Conservation (phyloP, 805 yeast species). For the Ogataea nakhonphanomensis region DNA sequence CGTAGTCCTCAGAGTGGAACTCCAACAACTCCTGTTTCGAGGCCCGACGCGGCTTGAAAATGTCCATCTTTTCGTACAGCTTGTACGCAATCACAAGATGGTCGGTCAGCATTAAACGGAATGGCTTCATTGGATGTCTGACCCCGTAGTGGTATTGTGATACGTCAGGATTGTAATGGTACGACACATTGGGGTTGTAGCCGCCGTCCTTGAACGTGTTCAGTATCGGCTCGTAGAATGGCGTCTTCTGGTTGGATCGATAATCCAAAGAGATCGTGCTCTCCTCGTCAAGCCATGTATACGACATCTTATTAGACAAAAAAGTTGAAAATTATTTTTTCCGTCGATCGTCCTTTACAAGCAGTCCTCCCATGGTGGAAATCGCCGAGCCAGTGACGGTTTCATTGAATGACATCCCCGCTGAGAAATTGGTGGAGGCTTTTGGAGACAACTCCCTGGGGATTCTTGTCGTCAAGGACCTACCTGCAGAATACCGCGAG, state of each 20-base stretch:
- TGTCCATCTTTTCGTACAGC: slow-evolving; percentile 84
- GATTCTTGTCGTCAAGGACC: slow-evolving; percentile 43
- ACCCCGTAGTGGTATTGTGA: slow-evolving; percentile 86
- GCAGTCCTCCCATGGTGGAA: too few species aligned
- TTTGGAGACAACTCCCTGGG: slow-evolving; percentile 58
- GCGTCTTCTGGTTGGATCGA: slow-evolving; percentile 34
- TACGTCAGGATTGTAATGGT: slow-evolving; percentile 82
- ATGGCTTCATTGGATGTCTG: slow-evolving; percentile 98
- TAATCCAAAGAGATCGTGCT: slow-evolving; percentile 25
- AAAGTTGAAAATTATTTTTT: neutral
- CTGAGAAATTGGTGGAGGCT: slow-evolving; percentile 36
- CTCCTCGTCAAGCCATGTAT: slow-evolving; percentile 28
- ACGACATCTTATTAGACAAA: slow-evolving; percentile 15
- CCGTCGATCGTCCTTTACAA: slow-evolving; percentile 4
- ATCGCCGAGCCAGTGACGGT: slow-evolving; percentile 12
- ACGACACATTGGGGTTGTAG: slow-evolving; percentile 65
- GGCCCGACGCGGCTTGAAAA: slow-evolving; percentile 80
- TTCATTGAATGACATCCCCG: slow-evolving; percentile 6
- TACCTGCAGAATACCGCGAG: slow-evolving; percentile 37
- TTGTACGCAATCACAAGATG: slow-evolving; percentile 84
- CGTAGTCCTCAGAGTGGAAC: slow-evolving; percentile 86
- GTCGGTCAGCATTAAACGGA: slow-evolving; percentile 88
- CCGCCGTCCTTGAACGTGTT: slow-evolving; percentile 36
- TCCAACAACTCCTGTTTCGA: slow-evolving; percentile 72
- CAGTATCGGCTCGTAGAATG: slow-evolving; percentile 44